Percentiles rank a stretch among this genome's conserved stretches.
Conservation (phyloP, 2,329 filamentous ascomycete species). For the Uncinocarpus reesii region DNA sequence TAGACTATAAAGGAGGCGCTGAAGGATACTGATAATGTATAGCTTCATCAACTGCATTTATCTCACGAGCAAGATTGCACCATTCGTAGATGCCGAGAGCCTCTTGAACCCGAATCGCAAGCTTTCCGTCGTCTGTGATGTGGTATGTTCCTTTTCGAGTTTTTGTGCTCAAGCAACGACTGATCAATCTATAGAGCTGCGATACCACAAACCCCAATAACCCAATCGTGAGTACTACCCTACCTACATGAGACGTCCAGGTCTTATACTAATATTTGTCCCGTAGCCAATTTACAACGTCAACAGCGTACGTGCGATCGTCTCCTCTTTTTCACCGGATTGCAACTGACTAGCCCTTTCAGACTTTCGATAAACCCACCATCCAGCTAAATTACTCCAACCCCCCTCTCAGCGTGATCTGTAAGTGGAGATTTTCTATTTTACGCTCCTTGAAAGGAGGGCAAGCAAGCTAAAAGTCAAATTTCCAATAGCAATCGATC, state of each 20-base stretch:
- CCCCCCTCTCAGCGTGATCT: slow-evolving; percentile 65
- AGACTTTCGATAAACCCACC: slow-evolving; percentile 77
- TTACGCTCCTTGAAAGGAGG: not conserved
- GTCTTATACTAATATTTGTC: slow-evolving; percentile 1
- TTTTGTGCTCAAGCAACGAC: not conserved
- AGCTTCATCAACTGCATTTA: slow-evolving; percentile 89
- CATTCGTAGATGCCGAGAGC: slow-evolving; percentile 64
- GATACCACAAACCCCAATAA: slow-evolving; percentile 40
- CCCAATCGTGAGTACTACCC: slow-evolving; percentile 28
- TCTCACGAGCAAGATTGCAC: slow-evolving; percentile 64
- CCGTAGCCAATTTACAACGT: slow-evolving; percentile 62
- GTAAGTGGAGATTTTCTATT: slow-evolving; percentile 23
- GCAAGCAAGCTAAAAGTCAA: not conserved
- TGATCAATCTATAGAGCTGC: slow-evolving; percentile 16
- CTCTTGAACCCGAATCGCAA: slow-evolving; percentile 59
- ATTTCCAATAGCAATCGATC: slow-evolving; percentile 50
- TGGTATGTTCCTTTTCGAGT: slow-evolving; percentile 35
- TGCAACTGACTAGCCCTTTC: slow-evolving; percentile 1
- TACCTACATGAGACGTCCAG: not conserved
- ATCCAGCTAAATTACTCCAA: slow-evolving; percentile 55
- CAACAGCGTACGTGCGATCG: slow-evolving; percentile 45
- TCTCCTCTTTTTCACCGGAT: not conserved
- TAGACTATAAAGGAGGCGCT: not conserved
- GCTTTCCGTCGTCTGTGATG: slow-evolving; percentile 71
- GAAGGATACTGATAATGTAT: slow-evolving; percentile 35